Evolutionary conservation across 2,329 filamentous ascomycete species (phyloP).

Genomic region (Berkeleyomyces basicola): DNA sequence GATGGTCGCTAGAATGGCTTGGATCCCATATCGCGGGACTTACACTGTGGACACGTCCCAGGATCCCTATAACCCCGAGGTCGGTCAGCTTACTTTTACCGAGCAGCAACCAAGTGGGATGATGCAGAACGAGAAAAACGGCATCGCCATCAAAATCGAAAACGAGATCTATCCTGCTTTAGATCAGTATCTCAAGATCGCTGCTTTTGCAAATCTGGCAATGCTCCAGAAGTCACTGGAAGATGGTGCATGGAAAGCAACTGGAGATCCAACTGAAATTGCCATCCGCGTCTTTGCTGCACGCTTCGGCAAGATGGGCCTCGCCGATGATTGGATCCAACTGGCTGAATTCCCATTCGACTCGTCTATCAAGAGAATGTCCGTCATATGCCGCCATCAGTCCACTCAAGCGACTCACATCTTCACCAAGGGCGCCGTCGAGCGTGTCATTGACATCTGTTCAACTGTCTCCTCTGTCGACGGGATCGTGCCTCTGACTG

Average conservation of each 20-base stretch:
- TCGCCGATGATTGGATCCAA: constrained; percentile 19
- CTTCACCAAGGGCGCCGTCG: constrained; percentile 39
- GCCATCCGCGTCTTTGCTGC: constrained; percentile 58
- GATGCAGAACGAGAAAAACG: constrained; percentile 15
- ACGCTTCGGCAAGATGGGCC: constrained; percentile 37
- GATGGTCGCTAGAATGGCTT: constrained; percentile 48
- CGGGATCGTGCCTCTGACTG: constrained; percentile 34
- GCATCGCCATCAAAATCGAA: constrained; percentile 27
- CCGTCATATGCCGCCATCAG: constrained; percentile 40
- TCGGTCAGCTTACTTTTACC: constrained; percentile 26
- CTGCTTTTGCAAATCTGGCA: no score
- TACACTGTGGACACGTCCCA: constrained; percentile 37
- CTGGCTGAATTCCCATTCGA: constrained; percentile 57
- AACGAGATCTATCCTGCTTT: constrained; percentile 5
- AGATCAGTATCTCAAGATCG: constrained; percentile 9
- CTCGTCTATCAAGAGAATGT: constrained; percentile 59
- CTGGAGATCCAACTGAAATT: constrained; percentile 56
- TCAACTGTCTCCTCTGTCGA: constrained; percentile 23
- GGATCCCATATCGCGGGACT: constrained; percentile 37
- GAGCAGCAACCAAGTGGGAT: constrained; percentile 21
- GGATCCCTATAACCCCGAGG: constrained; percentile 44
- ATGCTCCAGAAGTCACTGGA: no score
- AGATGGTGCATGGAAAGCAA: constrained; percentile 34
- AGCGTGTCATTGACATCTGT: no score
- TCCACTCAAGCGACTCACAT: constrained; percentile 24